Conservation (phyloP, 345 rosid species). For the Camelina laxa region DNA sequence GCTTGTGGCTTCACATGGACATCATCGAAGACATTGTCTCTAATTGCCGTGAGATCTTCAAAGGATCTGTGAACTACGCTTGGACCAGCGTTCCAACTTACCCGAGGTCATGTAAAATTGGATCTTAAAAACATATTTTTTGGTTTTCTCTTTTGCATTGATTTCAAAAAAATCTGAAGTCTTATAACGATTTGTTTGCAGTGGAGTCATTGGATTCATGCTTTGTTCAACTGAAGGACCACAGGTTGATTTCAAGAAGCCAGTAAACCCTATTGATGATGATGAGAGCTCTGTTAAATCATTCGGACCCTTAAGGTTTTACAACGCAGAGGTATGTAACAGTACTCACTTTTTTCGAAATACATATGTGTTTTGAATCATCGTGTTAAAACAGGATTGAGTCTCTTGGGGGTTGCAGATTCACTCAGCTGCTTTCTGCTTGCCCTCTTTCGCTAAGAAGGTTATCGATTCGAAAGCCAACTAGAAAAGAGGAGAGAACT, state of each 20-base stretch:
- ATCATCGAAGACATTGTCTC: constrained; percentile 88
- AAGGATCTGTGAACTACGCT: constrained; percentile 94
- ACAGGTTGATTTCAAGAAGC: constrained; percentile 83
- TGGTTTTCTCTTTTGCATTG: not conserved
- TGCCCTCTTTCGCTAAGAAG: constrained; percentile 91
- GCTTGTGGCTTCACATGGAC: constrained; percentile 99
- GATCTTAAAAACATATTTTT: not conserved
- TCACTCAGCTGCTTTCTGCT: constrained; percentile 93
- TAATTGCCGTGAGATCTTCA: constrained; percentile 85
- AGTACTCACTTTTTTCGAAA: not conserved
- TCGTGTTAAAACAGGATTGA: not conserved
- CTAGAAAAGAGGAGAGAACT: constrained; percentile 32
- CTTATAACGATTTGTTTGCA: constrained; percentile 36
- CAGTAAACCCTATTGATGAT: constrained; percentile 67
- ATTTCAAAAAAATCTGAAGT: not conserved
- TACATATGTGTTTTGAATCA: not conserved
- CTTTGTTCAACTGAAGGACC: constrained; percentile 96
- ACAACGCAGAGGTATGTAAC: constrained; percentile 71
- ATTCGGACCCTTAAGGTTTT: constrained; percentile 69
- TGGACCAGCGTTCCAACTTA: constrained; percentile 99
- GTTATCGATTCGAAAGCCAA: constrained; percentile 65
- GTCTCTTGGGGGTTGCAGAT: constrained; percentile 53
- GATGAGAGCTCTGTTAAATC: constrained; percentile 48
- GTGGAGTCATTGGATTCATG: constrained; percentile 98
- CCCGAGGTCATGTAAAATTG: constrained; percentile 59